Conservation (phyloP, 495 filamentous ascomycete genomes). For the Penicillium parvum region DNA sequence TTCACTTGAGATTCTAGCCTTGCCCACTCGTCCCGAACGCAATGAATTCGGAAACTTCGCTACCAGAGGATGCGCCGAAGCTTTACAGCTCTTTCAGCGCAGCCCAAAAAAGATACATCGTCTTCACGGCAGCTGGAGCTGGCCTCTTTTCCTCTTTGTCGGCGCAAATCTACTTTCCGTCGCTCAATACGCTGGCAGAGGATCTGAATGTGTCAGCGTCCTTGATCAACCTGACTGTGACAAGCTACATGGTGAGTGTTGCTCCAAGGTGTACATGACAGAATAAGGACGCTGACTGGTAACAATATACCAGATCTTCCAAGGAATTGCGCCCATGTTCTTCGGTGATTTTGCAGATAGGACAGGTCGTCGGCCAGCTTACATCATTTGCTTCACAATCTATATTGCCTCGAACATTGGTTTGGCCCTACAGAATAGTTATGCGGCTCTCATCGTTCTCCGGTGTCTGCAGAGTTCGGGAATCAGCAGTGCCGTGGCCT, state of each 20-base stretch:
- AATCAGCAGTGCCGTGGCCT: slow-evolving; percentile 42
- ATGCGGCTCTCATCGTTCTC: slow-evolving; percentile 45
- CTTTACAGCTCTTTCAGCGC: too few species aligned
- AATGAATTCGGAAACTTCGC: too few species aligned
- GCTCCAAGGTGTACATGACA: too few species aligned
- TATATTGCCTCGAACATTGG: slow-evolving; percentile 48
- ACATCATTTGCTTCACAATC: slow-evolving; percentile 43
- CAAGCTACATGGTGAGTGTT: slow-evolving; percentile 30
- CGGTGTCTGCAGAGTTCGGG: slow-evolving; percentile 48
- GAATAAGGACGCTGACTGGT: background rate
- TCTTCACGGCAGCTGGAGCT: too few species aligned
- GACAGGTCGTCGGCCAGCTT: slow-evolving; percentile 45
- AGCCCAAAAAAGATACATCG: too few species aligned
- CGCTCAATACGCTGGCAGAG: slow-evolving; percentile 25
- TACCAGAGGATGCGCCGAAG: too few species aligned
- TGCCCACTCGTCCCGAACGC: too few species aligned
- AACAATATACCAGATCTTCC: slow-evolving; percentile 36
- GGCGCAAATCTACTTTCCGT: slow-evolving; percentile 39
- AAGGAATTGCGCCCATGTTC: slow-evolving; percentile 48
- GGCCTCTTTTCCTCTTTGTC: slow-evolving; percentile 34
- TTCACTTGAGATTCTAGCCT: too few species aligned
- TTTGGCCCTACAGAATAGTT: slow-evolving; percentile 43
- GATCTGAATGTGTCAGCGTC: slow-evolving; percentile 13
- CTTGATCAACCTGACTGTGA: slow-evolving; percentile 40
- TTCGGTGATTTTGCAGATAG: slow-evolving; percentile 45